These are phyloP conservation scores for Skeletonema marinoi DNA, from an alignment of 108 stramenopile species.

Conservation along the genomic window DNA sequence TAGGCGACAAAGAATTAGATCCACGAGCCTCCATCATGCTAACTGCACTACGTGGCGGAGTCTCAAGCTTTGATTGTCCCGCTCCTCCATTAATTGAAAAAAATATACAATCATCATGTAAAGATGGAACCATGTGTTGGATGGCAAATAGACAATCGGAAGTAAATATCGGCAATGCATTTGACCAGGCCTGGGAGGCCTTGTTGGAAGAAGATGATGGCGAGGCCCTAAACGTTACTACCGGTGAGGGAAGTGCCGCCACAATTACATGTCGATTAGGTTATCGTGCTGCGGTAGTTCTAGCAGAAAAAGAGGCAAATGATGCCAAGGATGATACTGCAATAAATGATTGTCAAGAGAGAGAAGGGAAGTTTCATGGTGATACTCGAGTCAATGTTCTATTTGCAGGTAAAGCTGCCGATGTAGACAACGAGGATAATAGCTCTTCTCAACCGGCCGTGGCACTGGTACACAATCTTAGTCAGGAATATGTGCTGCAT, in stretches of 20 bases:
- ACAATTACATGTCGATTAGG: slow-evolving; percentile 54
- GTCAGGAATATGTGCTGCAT: slow-evolving; percentile 51
- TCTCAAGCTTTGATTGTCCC: slow-evolving; percentile 30
- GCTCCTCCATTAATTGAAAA: slow-evolving; percentile 20
- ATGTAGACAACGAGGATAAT: neutral
- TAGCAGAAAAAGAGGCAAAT: neutral
- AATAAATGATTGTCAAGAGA: slow-evolving; percentile 19
- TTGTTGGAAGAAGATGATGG: slow-evolving; percentile 19
- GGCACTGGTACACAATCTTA: slow-evolving; percentile 56
- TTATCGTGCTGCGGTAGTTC: slow-evolving; percentile 56
- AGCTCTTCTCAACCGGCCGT: slow-evolving; percentile 11
- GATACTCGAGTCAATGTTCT: slow-evolving; percentile 36
- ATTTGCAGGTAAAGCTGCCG: slow-evolving; percentile 9
- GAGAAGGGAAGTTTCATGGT: slow-evolving; percentile 32
- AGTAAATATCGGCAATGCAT: slow-evolving; percentile 3
- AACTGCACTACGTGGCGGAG: slow-evolving; percentile 22
- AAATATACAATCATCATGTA: neutral
- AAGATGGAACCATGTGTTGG: slow-evolving; percentile 15
- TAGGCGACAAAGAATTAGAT: slow-evolving; percentile 8
- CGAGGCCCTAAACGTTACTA: neutral
- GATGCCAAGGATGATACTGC: neutral
- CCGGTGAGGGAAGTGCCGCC: neutral
- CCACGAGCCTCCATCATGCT: slow-evolving; percentile 25
- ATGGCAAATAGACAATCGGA: slow-evolving; percentile 25
- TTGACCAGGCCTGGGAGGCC: slow-evolving; percentile 18